These are phyloP conservation scores for Stephanodiscus triporus DNA, from an alignment of 108 stramenopile genomes.

Conservation along the genomic window DNA sequence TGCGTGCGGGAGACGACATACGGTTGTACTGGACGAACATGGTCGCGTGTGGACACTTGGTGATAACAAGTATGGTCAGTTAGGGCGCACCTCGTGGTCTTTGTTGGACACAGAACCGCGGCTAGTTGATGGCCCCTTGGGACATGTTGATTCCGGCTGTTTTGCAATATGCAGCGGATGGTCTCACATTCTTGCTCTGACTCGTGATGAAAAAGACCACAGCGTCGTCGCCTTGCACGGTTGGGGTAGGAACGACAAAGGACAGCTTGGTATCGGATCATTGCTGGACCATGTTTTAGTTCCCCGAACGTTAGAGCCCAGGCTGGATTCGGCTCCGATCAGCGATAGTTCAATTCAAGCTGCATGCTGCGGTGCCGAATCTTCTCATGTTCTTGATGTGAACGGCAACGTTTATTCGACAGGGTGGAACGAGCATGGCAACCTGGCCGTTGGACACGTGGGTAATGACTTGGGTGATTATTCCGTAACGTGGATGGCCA, in stretches of 20 bases:
- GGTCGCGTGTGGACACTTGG: slow-evolving; percentile 82
- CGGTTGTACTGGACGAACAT: slow-evolving; percentile 64
- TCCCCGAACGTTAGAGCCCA: slow-evolving; percentile 29
- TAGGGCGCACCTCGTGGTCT: slow-evolving; percentile 48
- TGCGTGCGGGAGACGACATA: slow-evolving; percentile 77
- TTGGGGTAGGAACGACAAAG: slow-evolving; percentile 75
- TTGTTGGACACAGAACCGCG: slow-evolving; percentile 19
- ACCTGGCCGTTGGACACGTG: slow-evolving; percentile 40
- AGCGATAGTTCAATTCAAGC: slow-evolving; percentile 16
- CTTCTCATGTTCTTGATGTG: slow-evolving; percentile 60
- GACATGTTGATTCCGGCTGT: slow-evolving; percentile 45
- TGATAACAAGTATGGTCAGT: slow-evolving; percentile 84
- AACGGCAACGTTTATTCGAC: slow-evolving; percentile 52
- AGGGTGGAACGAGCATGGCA: slow-evolving; percentile 90
- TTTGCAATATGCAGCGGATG: slow-evolving; percentile 52
- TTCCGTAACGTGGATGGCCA: slow-evolving; percentile 24
- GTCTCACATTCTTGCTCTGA: slow-evolving; percentile 71
- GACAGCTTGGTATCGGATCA: slow-evolving; percentile 34
- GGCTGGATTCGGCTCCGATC: background rate
- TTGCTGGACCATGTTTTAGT: slow-evolving; percentile 48
- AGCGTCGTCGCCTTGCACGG: slow-evolving; percentile 50
- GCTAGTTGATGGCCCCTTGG: slow-evolving; percentile 48
- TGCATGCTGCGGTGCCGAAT: slow-evolving; percentile 75
- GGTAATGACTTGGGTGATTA: slow-evolving; percentile 9
- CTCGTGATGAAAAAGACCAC: slow-evolving; percentile 21